These are phyloP conservation scores for Trichoderma hamatum DNA, from an alignment of 2,329 filamentous ascomycete genomes.

Conservation along the genomic window DNA sequence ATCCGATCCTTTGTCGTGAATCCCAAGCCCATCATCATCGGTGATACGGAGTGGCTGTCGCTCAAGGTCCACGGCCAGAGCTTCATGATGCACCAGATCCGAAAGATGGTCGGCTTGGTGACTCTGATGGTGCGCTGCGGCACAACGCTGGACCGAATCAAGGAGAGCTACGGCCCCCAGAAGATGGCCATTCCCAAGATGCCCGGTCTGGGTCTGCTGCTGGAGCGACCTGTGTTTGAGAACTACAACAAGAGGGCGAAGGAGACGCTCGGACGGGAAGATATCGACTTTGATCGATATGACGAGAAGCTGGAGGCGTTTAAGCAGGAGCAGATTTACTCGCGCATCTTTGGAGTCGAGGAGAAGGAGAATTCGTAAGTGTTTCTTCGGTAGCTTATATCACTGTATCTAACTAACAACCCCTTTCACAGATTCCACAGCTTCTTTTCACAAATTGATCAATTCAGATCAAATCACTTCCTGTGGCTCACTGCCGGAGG, in stretches of 20 bases:
- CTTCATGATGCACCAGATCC: conserved; percentile 99
- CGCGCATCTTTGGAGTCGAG: conserved; percentile 87
- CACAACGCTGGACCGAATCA: conserved; percentile 70
- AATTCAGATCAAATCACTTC: conserved; percentile 72
- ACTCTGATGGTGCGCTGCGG: conserved; percentile 83
- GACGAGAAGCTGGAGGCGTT: conserved; percentile 82
- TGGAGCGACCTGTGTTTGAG: conserved; percentile 91
- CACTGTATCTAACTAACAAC: neutral
- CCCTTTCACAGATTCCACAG: conserved; percentile 63
- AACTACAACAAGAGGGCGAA: conserved; percentile 78
- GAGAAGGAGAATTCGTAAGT: conserved; percentile 84
- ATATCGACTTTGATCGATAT: conserved; percentile 78
- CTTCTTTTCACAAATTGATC: conserved; percentile 80
- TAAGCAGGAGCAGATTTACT: conserved; percentile 90
- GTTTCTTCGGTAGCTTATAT: no score
- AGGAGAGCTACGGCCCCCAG: conserved; percentile 70
- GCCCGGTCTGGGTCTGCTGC: conserved; percentile 80
- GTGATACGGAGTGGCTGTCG: conserved; percentile 92
- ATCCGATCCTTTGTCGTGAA: conserved; percentile 92
- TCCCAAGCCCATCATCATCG: conserved; percentile 75
- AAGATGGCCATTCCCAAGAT: conserved; percentile 92
- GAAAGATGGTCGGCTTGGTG: conserved; percentile 97
- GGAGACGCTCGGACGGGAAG: conserved; percentile 63
- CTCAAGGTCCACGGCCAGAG: conserved; percentile 96
- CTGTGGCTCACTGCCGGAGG: conserved; percentile 74